Evolutionary conservation across 2,329 filamentous ascomycete species (phyloP).

Genomic region (Penicillium corylophilum): DNA sequence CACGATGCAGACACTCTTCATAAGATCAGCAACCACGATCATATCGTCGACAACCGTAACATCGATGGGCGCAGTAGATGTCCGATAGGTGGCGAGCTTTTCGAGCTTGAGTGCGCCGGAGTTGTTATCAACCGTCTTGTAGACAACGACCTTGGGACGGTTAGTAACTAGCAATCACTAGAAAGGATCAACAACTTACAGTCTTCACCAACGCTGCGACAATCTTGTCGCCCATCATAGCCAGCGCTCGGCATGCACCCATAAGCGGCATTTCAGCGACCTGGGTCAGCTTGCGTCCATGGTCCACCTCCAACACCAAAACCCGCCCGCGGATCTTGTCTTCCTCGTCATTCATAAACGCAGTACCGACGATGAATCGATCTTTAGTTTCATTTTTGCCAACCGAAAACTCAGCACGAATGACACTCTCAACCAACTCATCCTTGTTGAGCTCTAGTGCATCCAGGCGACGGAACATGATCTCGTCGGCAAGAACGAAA

Average conservation of each 20-base stretch:
- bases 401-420: constrained; percentile 70
- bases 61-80: constrained; percentile 80
- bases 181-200: constrained; percentile 45
- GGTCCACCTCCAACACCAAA: constrained; percentile 73
- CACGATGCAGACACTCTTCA: constrained; percentile 85
- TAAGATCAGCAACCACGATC: constrained; percentile 85
- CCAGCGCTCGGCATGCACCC: constrained; percentile 77
- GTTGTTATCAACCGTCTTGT: constrained; percentile 46
- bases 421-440: constrained; percentile 83
- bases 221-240: constrained; percentile 71
- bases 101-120: constrained; percentile 53
- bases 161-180: constrained; percentile 12
- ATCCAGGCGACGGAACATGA: constrained; percentile 77
- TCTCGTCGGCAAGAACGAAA: constrained; percentile 89
- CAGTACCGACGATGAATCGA: constrained; percentile 88
- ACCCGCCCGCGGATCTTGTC: constrained; percentile 71
- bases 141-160: constrained; percentile 56
- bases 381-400: constrained; percentile 60
- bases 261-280: constrained; percentile 69
- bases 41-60: constrained; percentile 69
- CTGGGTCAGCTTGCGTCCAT: constrained; percentile 69
- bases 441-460: constrained; percentile 63
- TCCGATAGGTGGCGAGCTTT: constrained; percentile 74
- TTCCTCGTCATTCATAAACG: constrained; percentile 62
- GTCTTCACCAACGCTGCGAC: constrained; percentile 90